Percentiles rank a stretch among this genome's conserved stretches.
Evolutionary conservation across 2,329 filamentous ascomycete species (phyloP).

Genomic region (Calonectria pteridis): DNA sequence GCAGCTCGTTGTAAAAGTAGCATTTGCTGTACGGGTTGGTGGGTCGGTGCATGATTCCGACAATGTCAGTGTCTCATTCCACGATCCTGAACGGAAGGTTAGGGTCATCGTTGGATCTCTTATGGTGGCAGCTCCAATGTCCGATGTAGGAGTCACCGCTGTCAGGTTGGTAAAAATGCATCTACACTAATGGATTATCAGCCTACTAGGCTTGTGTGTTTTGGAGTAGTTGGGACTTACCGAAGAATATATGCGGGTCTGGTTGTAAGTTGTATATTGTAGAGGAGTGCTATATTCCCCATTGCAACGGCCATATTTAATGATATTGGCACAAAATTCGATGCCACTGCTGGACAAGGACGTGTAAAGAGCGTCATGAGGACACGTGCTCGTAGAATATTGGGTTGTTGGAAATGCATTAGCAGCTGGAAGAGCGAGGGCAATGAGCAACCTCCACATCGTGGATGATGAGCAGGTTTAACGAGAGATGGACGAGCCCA

Average conservation of each 20-base stretch:
- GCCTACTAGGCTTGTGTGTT: not conserved
- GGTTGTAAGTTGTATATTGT: slow-evolving; percentile 46
- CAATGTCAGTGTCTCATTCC: not conserved
- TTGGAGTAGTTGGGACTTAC: slow-evolving; percentile 36
- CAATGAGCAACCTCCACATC: slow-evolving; percentile 39
- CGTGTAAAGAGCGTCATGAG: slow-evolving; percentile 47
- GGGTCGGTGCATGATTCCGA: not conserved
- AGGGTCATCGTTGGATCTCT: not conserved
- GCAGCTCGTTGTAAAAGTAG: not conserved
- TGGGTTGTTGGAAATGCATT: slow-evolving; percentile 28
- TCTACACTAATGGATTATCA: not conserved
- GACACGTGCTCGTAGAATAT: slow-evolving; percentile 39
- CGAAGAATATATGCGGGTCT: slow-evolving; percentile 47
- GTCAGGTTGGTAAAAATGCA: slow-evolving; percentile 20
- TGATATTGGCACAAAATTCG: slow-evolving; percentile 47
- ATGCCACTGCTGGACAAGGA: slow-evolving; percentile 44
- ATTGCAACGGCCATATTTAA: slow-evolving; percentile 40
- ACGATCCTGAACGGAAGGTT: not conserved
- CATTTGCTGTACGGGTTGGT: not conserved
- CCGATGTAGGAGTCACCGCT: not conserved
- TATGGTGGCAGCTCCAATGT: not conserved
- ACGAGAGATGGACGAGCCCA: not conserved
- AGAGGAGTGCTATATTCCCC: slow-evolving; percentile 43
- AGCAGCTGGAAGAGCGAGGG: slow-evolving; percentile 20
- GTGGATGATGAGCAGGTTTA: not conserved